These are phyloP conservation scores for Raffaelea deltoideospora DNA, from an alignment of 2,329 filamentous ascomycete genomes.

Conservation along the genomic window DNA sequence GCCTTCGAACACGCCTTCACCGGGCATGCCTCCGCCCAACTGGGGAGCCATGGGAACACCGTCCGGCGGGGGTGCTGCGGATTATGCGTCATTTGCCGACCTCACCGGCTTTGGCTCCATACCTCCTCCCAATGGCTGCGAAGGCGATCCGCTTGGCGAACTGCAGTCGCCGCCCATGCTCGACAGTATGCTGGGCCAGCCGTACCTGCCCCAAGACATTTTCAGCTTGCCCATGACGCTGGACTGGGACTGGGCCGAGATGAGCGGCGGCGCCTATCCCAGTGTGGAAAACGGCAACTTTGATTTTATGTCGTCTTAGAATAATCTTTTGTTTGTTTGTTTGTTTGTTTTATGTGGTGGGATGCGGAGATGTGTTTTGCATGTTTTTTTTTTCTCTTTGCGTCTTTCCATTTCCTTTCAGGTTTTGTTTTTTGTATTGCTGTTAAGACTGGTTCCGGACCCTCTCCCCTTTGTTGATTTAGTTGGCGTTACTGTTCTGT, in stretches of 20 bases:
- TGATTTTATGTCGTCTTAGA: slow-evolving; percentile 10
- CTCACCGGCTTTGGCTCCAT: slow-evolving; percentile 26
- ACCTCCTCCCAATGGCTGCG: slow-evolving; percentile 8
- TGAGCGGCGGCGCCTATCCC: slow-evolving; percentile 50
- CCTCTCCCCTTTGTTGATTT: no score
- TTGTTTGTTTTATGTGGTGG: no score
- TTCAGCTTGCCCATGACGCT: slow-evolving; percentile 95
- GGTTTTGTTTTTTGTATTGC: no score
- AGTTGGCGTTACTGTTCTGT: no score
- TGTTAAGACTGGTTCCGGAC: no score
- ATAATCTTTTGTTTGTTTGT: no score
- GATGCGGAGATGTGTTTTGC: no score
- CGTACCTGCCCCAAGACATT: slow-evolving; percentile 80
- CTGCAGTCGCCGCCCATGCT: slow-evolving; percentile 20
- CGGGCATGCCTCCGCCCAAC: slow-evolving; percentile 25
- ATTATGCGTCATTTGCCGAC: slow-evolving; percentile 26
- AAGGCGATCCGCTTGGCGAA: slow-evolving; percentile 16
- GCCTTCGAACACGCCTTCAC: slow-evolving; percentile 26
- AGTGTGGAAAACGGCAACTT: slow-evolving; percentile 48
- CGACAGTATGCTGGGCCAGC: slow-evolving; percentile 52
- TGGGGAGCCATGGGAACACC: no score
- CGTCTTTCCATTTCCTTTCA: no score
- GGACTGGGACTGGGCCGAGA: slow-evolving; percentile 70
- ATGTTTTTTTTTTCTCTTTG: no score
- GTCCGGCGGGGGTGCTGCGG: no score